These are phyloP conservation scores for Brassica napus DNA, from an alignment of 345 rosid species.

Conservation along the genomic window Da-Ae NC_063439.1:10367501-10368000, in stretches of 20 bases:
- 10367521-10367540: too few relatives aligned
- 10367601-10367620: neutral
- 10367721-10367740: neutral
- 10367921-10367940: too few relatives aligned
- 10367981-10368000: slow-evolving; percentile 83
- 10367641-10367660: neutral
- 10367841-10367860: neutral
- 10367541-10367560: neutral
- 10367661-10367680: neutral
- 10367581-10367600: neutral
- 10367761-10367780: neutral
- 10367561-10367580: too few relatives aligned
- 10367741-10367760: neutral
- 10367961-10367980: neutral
- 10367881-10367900: neutral
- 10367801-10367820: neutral
- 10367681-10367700: neutral
- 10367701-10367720: neutral
- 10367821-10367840: neutral
- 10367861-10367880: neutral
- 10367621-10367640: neutral
- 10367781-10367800: neutral
- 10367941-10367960: neutral
- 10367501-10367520: too few relatives aligned
- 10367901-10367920: neutral